Evolutionary conservation across 495 filamentous ascomycete genomes (phyloP).

Genomic region (Melanomma pulvis-pyrius): DNA sequence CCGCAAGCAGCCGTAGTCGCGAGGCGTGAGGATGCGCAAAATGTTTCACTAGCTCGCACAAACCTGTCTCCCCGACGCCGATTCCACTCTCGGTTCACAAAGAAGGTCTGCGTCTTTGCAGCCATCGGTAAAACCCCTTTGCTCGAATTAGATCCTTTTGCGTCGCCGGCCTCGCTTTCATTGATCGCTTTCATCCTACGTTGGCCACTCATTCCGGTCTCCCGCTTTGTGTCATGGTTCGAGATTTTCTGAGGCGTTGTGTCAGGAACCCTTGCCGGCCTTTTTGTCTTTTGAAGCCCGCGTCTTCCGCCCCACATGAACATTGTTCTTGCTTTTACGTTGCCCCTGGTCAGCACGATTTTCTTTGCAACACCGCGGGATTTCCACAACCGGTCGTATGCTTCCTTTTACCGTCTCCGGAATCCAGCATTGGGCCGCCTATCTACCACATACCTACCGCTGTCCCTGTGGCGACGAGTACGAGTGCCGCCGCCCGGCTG

Average conservation of each 20-base stretch:
- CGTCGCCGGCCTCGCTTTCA: not conserved
- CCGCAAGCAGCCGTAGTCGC: slow-evolving; percentile 29
- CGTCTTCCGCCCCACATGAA: slow-evolving; percentile 30
- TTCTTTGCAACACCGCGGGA: slow-evolving; percentile 20
- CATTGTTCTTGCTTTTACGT: slow-evolving; percentile 18
- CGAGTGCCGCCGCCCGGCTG: slow-evolving; percentile 21
- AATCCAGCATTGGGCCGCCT: slow-evolving; percentile 20
- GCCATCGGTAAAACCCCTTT: not conserved
- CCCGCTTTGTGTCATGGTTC: slow-evolving; percentile 21
- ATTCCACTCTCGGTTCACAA: not conserved
- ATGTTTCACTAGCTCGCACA: slow-evolving; percentile 38
- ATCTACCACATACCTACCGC: not conserved
- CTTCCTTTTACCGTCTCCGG: slow-evolving; percentile 5
- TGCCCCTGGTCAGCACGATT: slow-evolving; percentile 22
- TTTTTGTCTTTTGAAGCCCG: slow-evolving; percentile 22
- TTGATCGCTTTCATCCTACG: not conserved
- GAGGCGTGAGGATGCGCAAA: slow-evolving; percentile 22
- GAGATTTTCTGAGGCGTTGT: slow-evolving; percentile 9
- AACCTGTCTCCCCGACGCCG: not conserved
- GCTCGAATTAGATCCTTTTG: slow-evolving; percentile 1
- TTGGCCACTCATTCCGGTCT: not conserved
- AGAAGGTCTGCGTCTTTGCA: not conserved
- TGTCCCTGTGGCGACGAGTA: slow-evolving; percentile 4
- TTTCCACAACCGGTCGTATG: slow-evolving; percentile 23
- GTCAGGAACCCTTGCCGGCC: slow-evolving; percentile 16